Conservation (phyloP, 2,329 filamentous ascomycete genomes). For the Venturia effusa region DNA sequence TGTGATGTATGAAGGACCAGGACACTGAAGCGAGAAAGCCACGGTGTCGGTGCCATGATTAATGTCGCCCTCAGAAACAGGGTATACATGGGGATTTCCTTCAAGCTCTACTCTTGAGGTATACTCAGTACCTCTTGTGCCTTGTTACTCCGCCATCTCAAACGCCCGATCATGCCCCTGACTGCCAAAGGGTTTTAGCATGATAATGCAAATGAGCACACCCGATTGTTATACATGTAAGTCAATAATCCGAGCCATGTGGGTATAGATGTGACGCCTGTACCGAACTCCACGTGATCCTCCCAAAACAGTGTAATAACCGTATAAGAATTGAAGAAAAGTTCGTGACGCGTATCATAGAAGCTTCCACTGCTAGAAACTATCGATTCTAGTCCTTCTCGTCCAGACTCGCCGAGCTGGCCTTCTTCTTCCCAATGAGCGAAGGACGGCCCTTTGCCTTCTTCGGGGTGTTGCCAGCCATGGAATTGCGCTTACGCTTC, state of each 20-base stretch:
- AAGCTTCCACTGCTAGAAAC: background rate
- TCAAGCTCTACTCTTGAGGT: background rate
- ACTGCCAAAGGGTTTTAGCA: background rate
- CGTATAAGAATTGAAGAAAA: background rate
- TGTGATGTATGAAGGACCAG: too few relatives aligned
- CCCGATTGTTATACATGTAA: background rate
- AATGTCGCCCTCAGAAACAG: background rate
- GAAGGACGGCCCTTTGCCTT: background rate
- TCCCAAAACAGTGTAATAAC: background rate
- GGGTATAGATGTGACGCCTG: background rate
- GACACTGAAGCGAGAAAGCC: too few relatives aligned
- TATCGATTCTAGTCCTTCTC: background rate
- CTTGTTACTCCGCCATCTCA: background rate
- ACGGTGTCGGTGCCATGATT: too few relatives aligned
- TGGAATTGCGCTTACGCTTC: conserved; percentile 3
- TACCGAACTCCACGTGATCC: background rate
- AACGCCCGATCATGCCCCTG: background rate
- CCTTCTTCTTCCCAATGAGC: conserved; percentile 5
- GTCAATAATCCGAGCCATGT: background rate
- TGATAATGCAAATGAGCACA: background rate
- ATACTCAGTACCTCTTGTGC: too few relatives aligned
- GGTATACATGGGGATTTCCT: background rate
- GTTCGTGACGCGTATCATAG: background rate
- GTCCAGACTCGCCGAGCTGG: background rate
- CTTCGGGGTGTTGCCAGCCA: conserved; percentile 9